These are phyloP conservation scores for Tylopilus intermedius DNA, from an alignment of 768 basidiomycete genomes.

Conservation along the genomic window DNA sequence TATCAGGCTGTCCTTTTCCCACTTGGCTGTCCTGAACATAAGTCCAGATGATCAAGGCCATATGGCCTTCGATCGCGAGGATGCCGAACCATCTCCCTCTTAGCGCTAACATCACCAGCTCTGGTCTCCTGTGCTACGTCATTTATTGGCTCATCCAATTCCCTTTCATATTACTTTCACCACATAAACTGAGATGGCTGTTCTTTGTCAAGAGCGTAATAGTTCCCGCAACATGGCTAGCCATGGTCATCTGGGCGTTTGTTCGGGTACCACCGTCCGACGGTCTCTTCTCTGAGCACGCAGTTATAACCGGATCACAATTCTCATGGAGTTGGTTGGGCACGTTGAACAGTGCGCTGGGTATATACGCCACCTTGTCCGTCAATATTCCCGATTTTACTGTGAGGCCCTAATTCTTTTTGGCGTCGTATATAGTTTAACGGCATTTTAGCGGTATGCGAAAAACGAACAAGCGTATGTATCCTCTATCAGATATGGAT, in stretches of 20 bases:
- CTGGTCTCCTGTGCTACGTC: too few relatives aligned
- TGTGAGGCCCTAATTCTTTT: conserved; percentile 20
- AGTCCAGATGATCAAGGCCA: conserved; percentile 47
- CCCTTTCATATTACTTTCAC: conserved; percentile 54
- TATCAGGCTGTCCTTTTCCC: background rate
- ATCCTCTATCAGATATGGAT: background rate
- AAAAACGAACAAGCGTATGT: conserved; percentile 59
- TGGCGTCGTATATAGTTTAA: background rate
- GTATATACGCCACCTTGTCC: conserved; percentile 64
- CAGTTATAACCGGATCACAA: conserved; percentile 49
- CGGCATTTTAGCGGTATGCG: conserved; percentile 57
- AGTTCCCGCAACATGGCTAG: conserved; percentile 60
- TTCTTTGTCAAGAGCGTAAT: conserved; percentile 66
- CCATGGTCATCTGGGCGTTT: conserved; percentile 77
- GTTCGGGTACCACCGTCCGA: conserved; percentile 56
- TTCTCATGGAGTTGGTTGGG: conserved; percentile 75
- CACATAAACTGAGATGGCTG: conserved; percentile 71
- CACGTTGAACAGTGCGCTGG: conserved; percentile 73
- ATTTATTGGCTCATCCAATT: too few relatives aligned
- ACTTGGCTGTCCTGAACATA: background rate
- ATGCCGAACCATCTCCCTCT: conserved; percentile 55
- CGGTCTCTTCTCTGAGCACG: conserved; percentile 54
- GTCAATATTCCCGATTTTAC: conserved; percentile 89
- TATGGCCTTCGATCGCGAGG: conserved; percentile 33
- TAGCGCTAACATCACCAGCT: too few relatives aligned